phyloP scores from a whole-genome alignment of 768 basidiomycete genomes.

The Sarcomyxa edulis region DNA sequence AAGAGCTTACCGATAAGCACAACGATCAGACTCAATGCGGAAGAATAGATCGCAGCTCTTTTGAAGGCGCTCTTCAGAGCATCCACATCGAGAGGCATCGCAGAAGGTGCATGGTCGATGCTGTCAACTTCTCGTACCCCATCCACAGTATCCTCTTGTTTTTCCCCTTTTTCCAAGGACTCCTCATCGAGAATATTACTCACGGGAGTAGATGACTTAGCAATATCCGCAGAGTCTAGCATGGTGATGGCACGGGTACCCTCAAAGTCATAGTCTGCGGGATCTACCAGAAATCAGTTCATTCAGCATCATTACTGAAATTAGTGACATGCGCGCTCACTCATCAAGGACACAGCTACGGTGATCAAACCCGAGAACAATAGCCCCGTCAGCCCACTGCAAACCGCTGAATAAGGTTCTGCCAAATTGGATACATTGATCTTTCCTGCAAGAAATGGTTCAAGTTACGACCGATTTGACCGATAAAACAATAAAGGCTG shows the following conservation, averaged over 20 bases:
- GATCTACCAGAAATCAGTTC: slow-evolving; percentile 19
- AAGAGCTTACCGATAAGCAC: slow-evolving; percentile 22
- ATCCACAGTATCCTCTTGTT: not conserved
- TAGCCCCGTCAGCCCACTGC: slow-evolving; percentile 30
- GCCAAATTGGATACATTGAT: slow-evolving; percentile 31
- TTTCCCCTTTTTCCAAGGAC: slow-evolving; percentile 13
- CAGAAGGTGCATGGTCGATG: not conserved
- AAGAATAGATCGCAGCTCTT: slow-evolving; percentile 27
- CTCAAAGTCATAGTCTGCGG: slow-evolving; percentile 32
- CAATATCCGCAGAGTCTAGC: slow-evolving; percentile 13
- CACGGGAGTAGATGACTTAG: not conserved
- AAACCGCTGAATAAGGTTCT: slow-evolving; percentile 33
- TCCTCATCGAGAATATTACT: slow-evolving; percentile 1
- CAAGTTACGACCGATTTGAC: not conserved
- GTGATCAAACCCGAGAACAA: slow-evolving; percentile 32
- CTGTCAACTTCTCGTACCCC: slow-evolving; percentile 1
- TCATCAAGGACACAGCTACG: slow-evolving; percentile 27
- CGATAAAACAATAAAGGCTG: not conserved
- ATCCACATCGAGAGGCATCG: slow-evolving; percentile 6
- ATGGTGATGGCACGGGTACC: slow-evolving; percentile 28
- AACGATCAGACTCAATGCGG: slow-evolving; percentile 24
- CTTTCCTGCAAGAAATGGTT: slow-evolving; percentile 19
- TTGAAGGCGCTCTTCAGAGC: slow-evolving; percentile 23
- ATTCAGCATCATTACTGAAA: slow-evolving; percentile 1
- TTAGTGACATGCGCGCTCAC: slow-evolving; percentile 14